Evolutionary conservation across 371 early-diverging fungal species (phyloP), one percentile per base, ranked within the genome.

Genomic region (Zopfochytrium polystomum): DNA sequence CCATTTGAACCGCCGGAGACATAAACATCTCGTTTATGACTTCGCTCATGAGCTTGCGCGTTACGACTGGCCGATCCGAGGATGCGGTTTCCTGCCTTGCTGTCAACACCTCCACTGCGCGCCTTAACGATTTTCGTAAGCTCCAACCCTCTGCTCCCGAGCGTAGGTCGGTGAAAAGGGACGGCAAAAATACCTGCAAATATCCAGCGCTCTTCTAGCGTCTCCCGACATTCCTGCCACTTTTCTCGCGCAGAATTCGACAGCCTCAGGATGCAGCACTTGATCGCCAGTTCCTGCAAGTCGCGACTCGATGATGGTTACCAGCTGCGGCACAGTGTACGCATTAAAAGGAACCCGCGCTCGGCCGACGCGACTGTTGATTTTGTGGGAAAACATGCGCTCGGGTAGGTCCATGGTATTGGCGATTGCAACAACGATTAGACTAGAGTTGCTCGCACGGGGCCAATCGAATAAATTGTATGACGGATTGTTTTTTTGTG

Each of bases 401-500:
- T 98, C 99, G 0, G 98, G 99, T 27, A 99, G 76, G 71, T 98
- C 96, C 92, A 99, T 96, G 0, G 99, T 99, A 68, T 99, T 99
- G 27, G 99, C 99, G 47, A 99, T 90, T 0, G 96, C 94, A 22
- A 99, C 81, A 0, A 99, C 89, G 56, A 97, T 85, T 15, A 99
- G 72, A 48, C 87, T 77, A 2, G 95, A 90, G 52, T 87, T 74
- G 1, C 85, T 80, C 46, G 87, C 78, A 57, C 88, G 92, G 1
- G 99, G 96, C 92, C 99, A 94, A 56, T 99, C 95, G 63, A 98
- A 93, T 66, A 99, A 90, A 69, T 98, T 96, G 80, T 99, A 99
- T 87, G 60, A 98, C 89, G 0, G 83, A 81, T 66, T 98, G 98
- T 42, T 89, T 91, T 55, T 90, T 88, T 0, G 90, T 95, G 5